Percentiles rank a stretch among this genome's conserved stretches.
phyloP scores from a whole-genome alignment of 2,329 filamentous ascomycete genomes.

The Fusarium oligoseptatum region DNA sequence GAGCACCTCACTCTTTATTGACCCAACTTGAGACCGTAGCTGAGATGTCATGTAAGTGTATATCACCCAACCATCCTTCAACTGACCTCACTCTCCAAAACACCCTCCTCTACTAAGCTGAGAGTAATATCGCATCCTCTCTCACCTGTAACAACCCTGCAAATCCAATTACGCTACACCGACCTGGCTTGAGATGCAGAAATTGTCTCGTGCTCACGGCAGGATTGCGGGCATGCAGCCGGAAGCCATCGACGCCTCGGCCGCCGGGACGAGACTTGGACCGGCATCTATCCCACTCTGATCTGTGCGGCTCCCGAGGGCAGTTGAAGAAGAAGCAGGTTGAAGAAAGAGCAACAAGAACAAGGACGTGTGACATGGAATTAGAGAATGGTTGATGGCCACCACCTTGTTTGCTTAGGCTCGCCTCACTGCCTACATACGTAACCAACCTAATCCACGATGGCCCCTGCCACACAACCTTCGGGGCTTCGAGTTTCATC shows the following conservation, averaged over 20 bases:
- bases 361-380: background rate
- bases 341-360: background rate
- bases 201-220: slow-evolving; percentile 34
- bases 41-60: background rate
- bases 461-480: slow-evolving; percentile 29
- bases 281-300: slow-evolving; percentile 5
- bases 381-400: background rate
- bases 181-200: slow-evolving; percentile 33
- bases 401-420: slow-evolving; percentile 18
- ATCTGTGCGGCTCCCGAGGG: slow-evolving; percentile 16
- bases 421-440: slow-evolving; percentile 26
- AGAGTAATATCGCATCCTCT: slow-evolving; percentile 28
- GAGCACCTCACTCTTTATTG: background rate
- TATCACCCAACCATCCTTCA: background rate
- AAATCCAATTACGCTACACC: slow-evolving; percentile 39
- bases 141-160: slow-evolving; percentile 41
- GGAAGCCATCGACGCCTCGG: slow-evolving; percentile 25
- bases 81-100: background rate
- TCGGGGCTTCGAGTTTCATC: slow-evolving; percentile 41
- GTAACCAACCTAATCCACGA: slow-evolving; percentile 31
- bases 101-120: slow-evolving; percentile 2
- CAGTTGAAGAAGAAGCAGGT: background rate
- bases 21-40: background rate
- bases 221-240: slow-evolving; percentile 20
- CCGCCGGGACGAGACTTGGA: slow-evolving; percentile 20